A percentile compares a stretch with the other conserved stretches of the same genome.
Evolutionary conservation across 768 basidiomycete genomes (phyloP).

Genomic region (Calvatia gigantea): DNA sequence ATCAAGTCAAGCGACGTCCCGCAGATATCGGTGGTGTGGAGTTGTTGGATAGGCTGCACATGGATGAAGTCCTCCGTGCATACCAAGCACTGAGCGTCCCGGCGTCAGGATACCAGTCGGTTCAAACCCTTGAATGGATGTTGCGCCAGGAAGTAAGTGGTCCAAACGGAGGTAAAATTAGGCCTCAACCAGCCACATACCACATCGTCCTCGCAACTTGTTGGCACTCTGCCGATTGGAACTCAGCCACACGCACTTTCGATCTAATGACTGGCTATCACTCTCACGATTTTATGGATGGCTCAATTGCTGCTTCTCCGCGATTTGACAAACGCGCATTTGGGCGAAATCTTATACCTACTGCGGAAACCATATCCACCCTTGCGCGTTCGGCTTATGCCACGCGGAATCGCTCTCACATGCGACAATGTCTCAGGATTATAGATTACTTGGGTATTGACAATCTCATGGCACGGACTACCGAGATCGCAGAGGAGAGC

Average conservation of each 20-base stretch:
- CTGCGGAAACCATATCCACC: slow-evolving; percentile 51
- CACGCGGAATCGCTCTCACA: slow-evolving; percentile 44
- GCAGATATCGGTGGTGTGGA: slow-evolving; percentile 30
- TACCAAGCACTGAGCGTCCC: slow-evolving; percentile 38
- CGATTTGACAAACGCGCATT: slow-evolving; percentile 36
- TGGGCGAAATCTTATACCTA: slow-evolving; percentile 43
- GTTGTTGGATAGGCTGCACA: slow-evolving; percentile 49
- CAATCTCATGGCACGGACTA: slow-evolving; percentile 26
- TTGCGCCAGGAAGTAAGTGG: slow-evolving; percentile 48
- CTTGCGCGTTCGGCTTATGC: slow-evolving; percentile 58
- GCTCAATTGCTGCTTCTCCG: slow-evolving; percentile 32
- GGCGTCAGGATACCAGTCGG: slow-evolving; percentile 42
- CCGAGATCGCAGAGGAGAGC: slow-evolving; percentile 22
- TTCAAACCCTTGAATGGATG: slow-evolving; percentile 69
- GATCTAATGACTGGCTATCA: slow-evolving; percentile 73
- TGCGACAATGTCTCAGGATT: slow-evolving; percentile 62
- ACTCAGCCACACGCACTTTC: slow-evolving; percentile 49
- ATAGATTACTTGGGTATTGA: slow-evolving; percentile 43
- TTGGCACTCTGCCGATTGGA: slow-evolving; percentile 64
- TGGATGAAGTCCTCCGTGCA: slow-evolving; percentile 61
- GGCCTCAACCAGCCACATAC: slow-evolving; percentile 49
- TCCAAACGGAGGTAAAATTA: slow-evolving; percentile 41
- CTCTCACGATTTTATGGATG: slow-evolving; percentile 50
- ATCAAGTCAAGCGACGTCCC: slow-evolving; percentile 52
- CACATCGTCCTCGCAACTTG: slow-evolving; percentile 62